phyloP scores from a whole-genome alignment of 2,329 filamentous ascomycete species.

The Fusarium sp. region DNA sequence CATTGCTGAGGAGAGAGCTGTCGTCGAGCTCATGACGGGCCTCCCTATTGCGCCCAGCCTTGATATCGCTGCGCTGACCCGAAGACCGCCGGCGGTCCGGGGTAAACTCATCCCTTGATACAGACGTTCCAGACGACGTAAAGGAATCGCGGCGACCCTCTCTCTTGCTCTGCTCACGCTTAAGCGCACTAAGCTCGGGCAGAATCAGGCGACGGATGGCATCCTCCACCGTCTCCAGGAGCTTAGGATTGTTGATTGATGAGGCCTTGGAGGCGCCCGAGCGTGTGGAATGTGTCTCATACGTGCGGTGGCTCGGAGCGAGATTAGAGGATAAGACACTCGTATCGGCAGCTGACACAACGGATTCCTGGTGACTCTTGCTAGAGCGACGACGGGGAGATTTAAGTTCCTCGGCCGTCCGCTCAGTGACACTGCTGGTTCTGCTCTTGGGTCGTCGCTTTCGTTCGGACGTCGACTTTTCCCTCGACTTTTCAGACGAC shows the following conservation, averaged over 20 bases:
- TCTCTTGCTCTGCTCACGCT: slow-evolving; percentile 86
- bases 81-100: slow-evolving; percentile 71
- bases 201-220: slow-evolving; percentile 90
- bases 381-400: slow-evolving; percentile 63
- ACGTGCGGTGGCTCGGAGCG: slow-evolving; percentile 65
- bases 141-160: slow-evolving; percentile 75
- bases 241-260: slow-evolving; percentile 90
- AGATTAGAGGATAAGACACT: slow-evolving; percentile 65
- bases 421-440: slow-evolving; percentile 61
- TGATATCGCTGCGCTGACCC: slow-evolving; percentile 61
- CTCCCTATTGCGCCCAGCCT: slow-evolving; percentile 62
- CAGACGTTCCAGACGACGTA: slow-evolving; percentile 65
- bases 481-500: slow-evolving; percentile 52
- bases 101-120: slow-evolving; percentile 66
- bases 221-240: slow-evolving; percentile 92
- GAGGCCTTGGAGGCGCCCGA: slow-evolving; percentile 72
- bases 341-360: slow-evolving; percentile 64
- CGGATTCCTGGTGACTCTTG: slow-evolving; percentile 62
- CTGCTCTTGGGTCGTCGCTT: slow-evolving; percentile 60
- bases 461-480: slow-evolving; percentile 58
- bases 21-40: slow-evolving; percentile 65
- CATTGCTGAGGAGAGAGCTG: slow-evolving; percentile 59
- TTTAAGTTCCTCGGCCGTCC: slow-evolving; percentile 57
- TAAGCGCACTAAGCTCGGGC: slow-evolving; percentile 90
- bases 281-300: slow-evolving; percentile 64